A percentile compares a stretch with the other conserved stretches of the same genome.
Conservation (phyloP, 164 flowering plant genomes). For the Magnolia officinalis region DNA sequence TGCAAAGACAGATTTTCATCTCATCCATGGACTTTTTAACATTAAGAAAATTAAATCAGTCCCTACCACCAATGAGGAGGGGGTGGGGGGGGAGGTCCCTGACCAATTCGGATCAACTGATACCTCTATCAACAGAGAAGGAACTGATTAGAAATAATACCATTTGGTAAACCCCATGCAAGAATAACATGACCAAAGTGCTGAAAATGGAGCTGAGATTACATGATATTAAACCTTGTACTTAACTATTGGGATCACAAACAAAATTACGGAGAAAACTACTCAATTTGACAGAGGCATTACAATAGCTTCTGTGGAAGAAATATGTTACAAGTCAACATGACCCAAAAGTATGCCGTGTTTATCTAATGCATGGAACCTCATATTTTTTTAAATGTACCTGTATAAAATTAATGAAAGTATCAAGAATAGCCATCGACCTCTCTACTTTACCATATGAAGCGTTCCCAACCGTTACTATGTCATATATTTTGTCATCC, state of each 20-base stretch:
- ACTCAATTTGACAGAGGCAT: not conserved
- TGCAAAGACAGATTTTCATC: no score
- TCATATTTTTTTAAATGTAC: constrained; percentile 41
- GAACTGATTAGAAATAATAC: no score
- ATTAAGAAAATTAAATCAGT: no score
- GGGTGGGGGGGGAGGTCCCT: no score
- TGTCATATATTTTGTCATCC: constrained; percentile 29
- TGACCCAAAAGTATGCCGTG: not conserved
- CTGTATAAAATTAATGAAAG: constrained; percentile 62
- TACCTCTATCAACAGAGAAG: not conserved
- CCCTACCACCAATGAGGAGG: no score
- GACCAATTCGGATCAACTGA: not conserved
- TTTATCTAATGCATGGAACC: not conserved
- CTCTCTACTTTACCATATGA: constrained; percentile 69
- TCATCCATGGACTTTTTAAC: no score
- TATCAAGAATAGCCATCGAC: constrained; percentile 72
- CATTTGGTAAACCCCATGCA: not conserved
- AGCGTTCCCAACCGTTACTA: constrained; percentile 62
- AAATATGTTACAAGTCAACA: not conserved
- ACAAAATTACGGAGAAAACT: not conserved
- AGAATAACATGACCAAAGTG: not conserved
- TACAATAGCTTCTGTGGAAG: no score
- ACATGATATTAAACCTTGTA: not conserved
- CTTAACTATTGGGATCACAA: not conserved
- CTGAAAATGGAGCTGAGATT: not conserved